Base-by-base conservation (phyloP, 192 early-diverging fungal species). In the Allomyces javanicus region DNA sequence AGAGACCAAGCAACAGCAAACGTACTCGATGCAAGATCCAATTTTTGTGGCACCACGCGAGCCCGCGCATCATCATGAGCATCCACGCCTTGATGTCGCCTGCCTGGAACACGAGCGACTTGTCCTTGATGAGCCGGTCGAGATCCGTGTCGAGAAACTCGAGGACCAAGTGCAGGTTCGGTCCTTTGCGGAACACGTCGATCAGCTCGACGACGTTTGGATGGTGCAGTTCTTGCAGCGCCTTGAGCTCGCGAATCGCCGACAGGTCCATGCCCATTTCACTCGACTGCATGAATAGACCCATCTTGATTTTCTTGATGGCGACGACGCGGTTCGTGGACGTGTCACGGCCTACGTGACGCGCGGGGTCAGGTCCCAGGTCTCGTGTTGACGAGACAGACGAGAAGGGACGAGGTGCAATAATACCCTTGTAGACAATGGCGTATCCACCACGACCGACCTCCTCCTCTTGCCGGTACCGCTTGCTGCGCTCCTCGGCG, bases 21-120 rank as follows among this genome's bases (percentile, higher is more conserved):
- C 25, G 61, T 78, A 87, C 86, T 64, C 95, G 77, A 66, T 99
- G 96, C 50, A 97, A 73, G 26, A 97, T 80, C 83, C 87, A 95
- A 67, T 86, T 88, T 3, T 81, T 72, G 73, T 99, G 96, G 73
- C 89, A 92, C 68, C 94, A 91, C 65, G 92, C 82, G 25, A 96
- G 79, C 21, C 96, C 96, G 9, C 91, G 79, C 44, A 99, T 71
- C 61, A 89, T 89, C 96, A 97, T 97, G 68, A 95, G 64, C 83
- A 99, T 87, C 96, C 96, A 99, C 67, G 88, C 88, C 69, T 99
- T 99, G 63, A 97, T 89, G 72, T 99, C 93, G 0, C 82, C 85
- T 0, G 89, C 83, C 76, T 84, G 89, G 70, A 99, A 97, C 19
- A 92, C 79, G 45, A 96, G 75, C 65, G 76, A 81, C 68, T 86